These are phyloP conservation scores for Stropharia rugosoannulata DNA, from an alignment of 768 basidiomycete species.

Conservation along the genomic window DNA sequence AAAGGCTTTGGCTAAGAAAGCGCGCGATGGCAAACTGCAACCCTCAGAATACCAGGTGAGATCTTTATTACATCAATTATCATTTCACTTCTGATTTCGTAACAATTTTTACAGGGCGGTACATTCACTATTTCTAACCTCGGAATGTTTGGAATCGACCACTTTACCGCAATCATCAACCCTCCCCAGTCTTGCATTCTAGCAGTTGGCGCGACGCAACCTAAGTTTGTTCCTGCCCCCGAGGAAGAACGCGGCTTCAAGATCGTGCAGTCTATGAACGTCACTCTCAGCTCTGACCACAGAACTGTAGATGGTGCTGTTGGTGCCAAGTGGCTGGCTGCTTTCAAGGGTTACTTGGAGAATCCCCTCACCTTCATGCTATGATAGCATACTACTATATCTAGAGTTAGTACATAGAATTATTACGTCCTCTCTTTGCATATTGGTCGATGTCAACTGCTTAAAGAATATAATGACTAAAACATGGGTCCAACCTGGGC, in stretches of 20 bases:
- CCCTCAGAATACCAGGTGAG: slow-evolving; percentile 93
- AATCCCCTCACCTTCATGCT: slow-evolving; percentile 98
- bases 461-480: too few species aligned
- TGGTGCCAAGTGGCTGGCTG: slow-evolving; percentile 87
- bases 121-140: slow-evolving; percentile 99
- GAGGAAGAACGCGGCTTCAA: slow-evolving; percentile 96
- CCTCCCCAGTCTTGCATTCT: slow-evolving; percentile 97
- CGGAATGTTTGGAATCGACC: slow-evolving; percentile 94
- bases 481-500: too few species aligned
- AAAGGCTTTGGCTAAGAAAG: slow-evolving; percentile 91
- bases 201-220: slow-evolving; percentile 85
- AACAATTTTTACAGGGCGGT: slow-evolving; percentile 62
- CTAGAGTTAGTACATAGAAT: slow-evolving; percentile 9
- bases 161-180: slow-evolving; percentile 99
- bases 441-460: too few species aligned
- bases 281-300: slow-evolving; percentile 93
- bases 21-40: slow-evolving; percentile 93
- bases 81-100: not conserved
- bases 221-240: slow-evolving; percentile 84
- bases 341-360: slow-evolving; percentile 96
- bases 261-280: slow-evolving; percentile 90
- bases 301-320: slow-evolving; percentile 96
- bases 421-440: not conserved
- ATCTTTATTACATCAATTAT: slow-evolving; percentile 5
- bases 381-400: slow-evolving; percentile 33